These are phyloP conservation scores for Solanum chacoense DNA, from an alignment of 305 asterid species.

Conservation along the genomic window DNA sequence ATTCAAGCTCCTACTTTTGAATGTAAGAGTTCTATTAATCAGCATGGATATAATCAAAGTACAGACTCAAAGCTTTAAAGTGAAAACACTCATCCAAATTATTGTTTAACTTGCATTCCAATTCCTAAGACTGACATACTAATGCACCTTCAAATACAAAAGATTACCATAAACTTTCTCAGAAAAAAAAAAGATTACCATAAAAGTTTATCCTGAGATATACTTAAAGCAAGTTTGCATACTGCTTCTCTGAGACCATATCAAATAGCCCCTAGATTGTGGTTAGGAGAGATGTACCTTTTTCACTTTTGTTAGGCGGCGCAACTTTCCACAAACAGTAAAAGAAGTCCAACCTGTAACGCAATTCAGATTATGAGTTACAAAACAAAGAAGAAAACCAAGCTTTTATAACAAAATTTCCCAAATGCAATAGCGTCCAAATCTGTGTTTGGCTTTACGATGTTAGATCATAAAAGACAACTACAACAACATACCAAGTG, in stretches of 20 bases:
- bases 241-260: neutral
- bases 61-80: neutral
- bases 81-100: neutral
- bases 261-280: neutral
- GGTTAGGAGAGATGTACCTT: constrained; percentile 41
- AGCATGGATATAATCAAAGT: neutral
- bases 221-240: neutral
- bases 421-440: neutral
- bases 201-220: neutral
- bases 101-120: neutral
- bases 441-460: neutral
- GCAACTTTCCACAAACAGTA: constrained; percentile 92
- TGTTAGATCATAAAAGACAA: neutral
- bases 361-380: constrained; percentile 15
- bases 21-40: neutral
- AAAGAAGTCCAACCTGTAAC: constrained; percentile 94
- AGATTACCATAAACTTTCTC: neutral
- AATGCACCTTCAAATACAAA: neutral
- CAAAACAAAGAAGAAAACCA: neutral
- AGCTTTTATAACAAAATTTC: neutral
- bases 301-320: constrained; percentile 82
- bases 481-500: neutral
- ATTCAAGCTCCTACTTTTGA: neutral
- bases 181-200: neutral
- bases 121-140: neutral